Evolutionary conservation across 179 eudicot genomes (phyloP).

Genomic region (Patellifolia procumbens): DNA sequence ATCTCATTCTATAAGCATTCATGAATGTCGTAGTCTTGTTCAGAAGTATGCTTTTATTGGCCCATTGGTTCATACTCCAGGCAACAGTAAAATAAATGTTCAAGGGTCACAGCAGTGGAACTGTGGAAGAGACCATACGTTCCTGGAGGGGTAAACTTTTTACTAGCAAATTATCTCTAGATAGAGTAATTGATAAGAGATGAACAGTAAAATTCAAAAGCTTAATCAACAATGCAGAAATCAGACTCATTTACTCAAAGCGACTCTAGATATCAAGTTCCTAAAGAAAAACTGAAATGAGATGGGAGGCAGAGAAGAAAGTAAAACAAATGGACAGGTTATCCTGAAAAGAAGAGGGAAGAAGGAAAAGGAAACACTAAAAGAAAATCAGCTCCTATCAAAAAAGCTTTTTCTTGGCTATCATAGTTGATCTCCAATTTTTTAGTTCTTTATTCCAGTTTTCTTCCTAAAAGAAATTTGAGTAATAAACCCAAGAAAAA

Average conservation of each 20-base stretch:
- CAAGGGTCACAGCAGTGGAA: not conserved
- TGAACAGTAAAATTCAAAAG: not conserved
- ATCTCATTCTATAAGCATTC: slow-evolving; percentile 3
- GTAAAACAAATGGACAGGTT: too few species aligned
- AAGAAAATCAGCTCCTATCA: too few species aligned
- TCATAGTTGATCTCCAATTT: too few species aligned
- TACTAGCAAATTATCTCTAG: not conserved
- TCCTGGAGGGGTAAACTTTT: not conserved
- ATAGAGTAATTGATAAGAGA: not conserved
- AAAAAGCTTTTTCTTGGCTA: too few species aligned
- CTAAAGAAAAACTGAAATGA: not conserved
- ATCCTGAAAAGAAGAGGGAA: too few species aligned
- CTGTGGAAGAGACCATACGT: not conserved
- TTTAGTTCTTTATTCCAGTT: too few species aligned
- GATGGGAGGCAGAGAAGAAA: too few species aligned
- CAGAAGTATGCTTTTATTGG: not conserved
- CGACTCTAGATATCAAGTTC: not conserved
- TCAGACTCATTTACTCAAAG: not conserved
- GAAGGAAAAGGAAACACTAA: too few species aligned
- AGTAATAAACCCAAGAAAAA: too few species aligned
- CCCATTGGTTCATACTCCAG: not conserved
- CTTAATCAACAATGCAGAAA: not conserved
- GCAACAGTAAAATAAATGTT: not conserved
- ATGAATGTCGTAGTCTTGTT: too few species aligned
- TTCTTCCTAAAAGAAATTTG: too few species aligned